Evolutionary conservation across 2,329 filamentous ascomycete species (phyloP).

Genomic region (Helicocarpus griseus): DNA sequence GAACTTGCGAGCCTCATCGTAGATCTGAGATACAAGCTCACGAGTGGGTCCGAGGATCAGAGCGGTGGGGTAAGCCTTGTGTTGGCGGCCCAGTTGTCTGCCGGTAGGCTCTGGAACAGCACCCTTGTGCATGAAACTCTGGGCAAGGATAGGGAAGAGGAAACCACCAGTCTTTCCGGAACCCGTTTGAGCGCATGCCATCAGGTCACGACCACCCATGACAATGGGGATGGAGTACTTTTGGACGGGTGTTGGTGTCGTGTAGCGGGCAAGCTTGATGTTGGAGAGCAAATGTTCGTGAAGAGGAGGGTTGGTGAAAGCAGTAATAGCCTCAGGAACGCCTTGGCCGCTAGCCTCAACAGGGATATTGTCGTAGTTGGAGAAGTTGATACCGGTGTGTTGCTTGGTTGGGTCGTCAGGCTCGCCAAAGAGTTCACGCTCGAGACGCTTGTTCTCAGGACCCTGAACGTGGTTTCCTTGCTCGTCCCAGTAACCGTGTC

Average conservation of each 20-base stretch:
- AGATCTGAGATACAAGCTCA: constrained; percentile 98
- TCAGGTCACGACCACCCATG: constrained; percentile 93
- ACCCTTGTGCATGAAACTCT: constrained; percentile 85
- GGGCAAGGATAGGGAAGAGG: constrained; percentile 97
- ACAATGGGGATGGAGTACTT: constrained; percentile 99
- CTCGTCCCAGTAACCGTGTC: constrained; percentile 92
- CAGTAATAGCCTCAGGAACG: constrained; percentile 81
- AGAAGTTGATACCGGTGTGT: constrained; percentile 98
- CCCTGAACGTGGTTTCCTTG: constrained; percentile 84
- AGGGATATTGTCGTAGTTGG: constrained; percentile 99
- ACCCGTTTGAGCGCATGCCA: constrained; percentile 99
- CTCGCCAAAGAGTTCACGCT: constrained; percentile 91
- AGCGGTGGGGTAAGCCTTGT: constrained; percentile 95
- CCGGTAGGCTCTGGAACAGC: constrained; percentile 56
- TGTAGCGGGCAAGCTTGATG: constrained; percentile 90
- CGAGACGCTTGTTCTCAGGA: constrained; percentile 74
- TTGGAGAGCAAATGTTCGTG: constrained; percentile 89
- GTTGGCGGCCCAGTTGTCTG: constrained; percentile 69
- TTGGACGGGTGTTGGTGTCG: constrained; percentile 91
- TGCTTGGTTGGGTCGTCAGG: constrained; percentile 90
- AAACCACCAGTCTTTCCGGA: constrained; percentile 99
- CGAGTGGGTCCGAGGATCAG: constrained; percentile 93
- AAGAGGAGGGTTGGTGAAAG: constrained; percentile 88
- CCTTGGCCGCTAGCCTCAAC: constrained; percentile 92
- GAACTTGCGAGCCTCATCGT: constrained; percentile 95